A percentile compares a stretch with the other conserved stretches of the same genome.
phyloP scores from a whole-genome alignment of 257 asterid species.

The Solanum appendiculatum region DNA sequence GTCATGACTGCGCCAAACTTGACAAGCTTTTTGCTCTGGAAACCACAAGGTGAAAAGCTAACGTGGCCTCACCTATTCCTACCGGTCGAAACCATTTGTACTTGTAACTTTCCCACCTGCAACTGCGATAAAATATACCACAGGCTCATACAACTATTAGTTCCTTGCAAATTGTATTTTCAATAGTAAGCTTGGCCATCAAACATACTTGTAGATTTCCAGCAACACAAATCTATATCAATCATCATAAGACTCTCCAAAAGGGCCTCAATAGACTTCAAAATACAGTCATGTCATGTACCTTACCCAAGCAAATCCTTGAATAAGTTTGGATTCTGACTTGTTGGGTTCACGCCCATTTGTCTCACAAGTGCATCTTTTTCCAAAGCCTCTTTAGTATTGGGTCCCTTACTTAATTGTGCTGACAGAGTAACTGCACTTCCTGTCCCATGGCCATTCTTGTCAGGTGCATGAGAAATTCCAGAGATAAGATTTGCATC shows the following conservation, averaged over 20 bases:
- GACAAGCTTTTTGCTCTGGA: not conserved
- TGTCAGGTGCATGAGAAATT: conserved; percentile 13
- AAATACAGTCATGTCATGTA: not conserved
- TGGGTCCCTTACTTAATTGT: conserved; percentile 57
- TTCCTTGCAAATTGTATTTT: not conserved
- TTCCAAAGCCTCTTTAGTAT: conserved; percentile 59
- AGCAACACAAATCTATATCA: not conserved
- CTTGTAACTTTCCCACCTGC: not conserved
- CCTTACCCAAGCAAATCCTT: conserved; percentile 68
- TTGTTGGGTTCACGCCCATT: conserved; percentile 78
- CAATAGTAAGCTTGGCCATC: not conserved
- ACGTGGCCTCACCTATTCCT: not conserved
- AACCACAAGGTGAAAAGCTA: not conserved
- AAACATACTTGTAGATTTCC: not conserved
- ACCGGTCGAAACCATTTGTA: not conserved
- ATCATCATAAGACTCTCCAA: not conserved
- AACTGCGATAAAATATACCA: not conserved
- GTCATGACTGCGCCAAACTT: not conserved
- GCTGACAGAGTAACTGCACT: conserved; percentile 11
- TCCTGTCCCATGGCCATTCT: conserved; percentile 35
- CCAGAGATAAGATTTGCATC: conserved; percentile 5
- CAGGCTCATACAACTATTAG: not conserved
- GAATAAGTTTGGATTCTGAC: conserved; percentile 86
- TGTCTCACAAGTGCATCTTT: conserved; percentile 93
- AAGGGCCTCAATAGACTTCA: not conserved